Percentiles rank a stretch among this genome's conserved stretches.
Evolutionary conservation across 1,284 basidiomycete species (phyloP).

Genomic region (Ceratobasidium sp.): DNA sequence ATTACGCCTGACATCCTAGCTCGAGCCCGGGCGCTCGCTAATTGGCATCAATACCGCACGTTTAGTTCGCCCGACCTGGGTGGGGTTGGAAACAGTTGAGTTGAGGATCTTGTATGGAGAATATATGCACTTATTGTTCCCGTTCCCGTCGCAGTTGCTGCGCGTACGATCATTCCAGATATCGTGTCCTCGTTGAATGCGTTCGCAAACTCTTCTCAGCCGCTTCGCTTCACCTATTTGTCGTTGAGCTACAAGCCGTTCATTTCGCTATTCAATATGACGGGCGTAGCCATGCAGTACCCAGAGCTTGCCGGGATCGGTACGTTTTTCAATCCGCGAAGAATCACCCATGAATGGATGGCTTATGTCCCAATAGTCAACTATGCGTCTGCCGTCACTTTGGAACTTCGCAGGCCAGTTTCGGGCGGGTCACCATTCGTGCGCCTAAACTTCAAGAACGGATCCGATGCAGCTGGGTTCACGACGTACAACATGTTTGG

Average conservation of each 20-base stretch:
- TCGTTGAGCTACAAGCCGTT: slow-evolving; percentile 84
- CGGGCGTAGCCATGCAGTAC: slow-evolving; percentile 55
- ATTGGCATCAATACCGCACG: slow-evolving; percentile 78
- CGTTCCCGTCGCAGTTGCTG: slow-evolving; percentile 65
- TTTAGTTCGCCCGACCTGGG: slow-evolving; percentile 67
- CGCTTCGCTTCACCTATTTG: slow-evolving; percentile 75
- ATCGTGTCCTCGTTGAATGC: slow-evolving; percentile 71
- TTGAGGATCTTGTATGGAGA: slow-evolving; percentile 47
- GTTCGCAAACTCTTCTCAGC: slow-evolving; percentile 76
- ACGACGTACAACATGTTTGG: slow-evolving; percentile 42
- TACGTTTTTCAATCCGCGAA: slow-evolving; percentile 51
- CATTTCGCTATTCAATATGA: slow-evolving; percentile 83
- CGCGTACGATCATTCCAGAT: slow-evolving; percentile 73
- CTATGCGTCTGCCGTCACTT: slow-evolving; percentile 75
- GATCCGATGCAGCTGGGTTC: slow-evolving; percentile 61
- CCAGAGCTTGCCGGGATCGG: slow-evolving; percentile 61
- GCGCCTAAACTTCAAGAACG: slow-evolving; percentile 85
- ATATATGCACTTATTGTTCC: slow-evolving; percentile 18
- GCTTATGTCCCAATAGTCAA: slow-evolving; percentile 59
- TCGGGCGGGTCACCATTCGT: slow-evolving; percentile 51
- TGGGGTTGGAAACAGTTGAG: slow-evolving; percentile 76
- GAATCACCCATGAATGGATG: slow-evolving; percentile 4
- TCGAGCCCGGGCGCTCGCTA: slow-evolving; percentile 70
- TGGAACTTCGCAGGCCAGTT: slow-evolving; percentile 69
- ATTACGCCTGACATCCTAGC: slow-evolving; percentile 71